Percentiles rank a stretch among this genome's conserved stretches.
These are phyloP conservation scores for Colletotrichum graminicola DNA, from an alignment of 2,329 filamentous ascomycete species.

Conservation along the genomic window DNA sequence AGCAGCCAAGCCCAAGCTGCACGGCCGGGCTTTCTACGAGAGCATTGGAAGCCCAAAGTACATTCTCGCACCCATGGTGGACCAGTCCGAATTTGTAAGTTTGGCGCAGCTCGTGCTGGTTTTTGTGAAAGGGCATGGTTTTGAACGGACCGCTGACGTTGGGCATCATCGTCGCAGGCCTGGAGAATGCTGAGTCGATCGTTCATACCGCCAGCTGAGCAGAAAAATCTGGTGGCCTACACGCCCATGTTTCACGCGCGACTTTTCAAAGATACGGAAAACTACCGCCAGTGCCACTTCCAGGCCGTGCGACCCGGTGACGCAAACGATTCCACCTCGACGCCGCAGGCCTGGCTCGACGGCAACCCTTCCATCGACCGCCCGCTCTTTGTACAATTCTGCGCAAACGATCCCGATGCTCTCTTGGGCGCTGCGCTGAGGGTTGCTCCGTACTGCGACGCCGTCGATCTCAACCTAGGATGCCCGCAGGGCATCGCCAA, in stretches of 20 bases:
- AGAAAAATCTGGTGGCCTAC: conserved; percentile 82
- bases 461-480: conserved; percentile 93
- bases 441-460: conserved; percentile 90
- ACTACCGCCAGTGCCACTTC: conserved; percentile 85
- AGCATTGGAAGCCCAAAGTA: conserved; percentile 93
- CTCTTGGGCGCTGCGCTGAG: conserved; percentile 82
- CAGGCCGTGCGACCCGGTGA: conserved; percentile 67
- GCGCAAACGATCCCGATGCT: conserved; percentile 86
- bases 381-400: conserved; percentile 96
- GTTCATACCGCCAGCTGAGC: conserved; percentile 78
- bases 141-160: conserved; percentile 11
- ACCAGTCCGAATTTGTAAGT: conserved; percentile 95
- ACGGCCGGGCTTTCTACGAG: conserved; percentile 92
- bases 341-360: conserved; percentile 74
- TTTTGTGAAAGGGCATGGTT: conserved; percentile 1
- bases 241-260: conserved; percentile 97
- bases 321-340: conserved; percentile 41
- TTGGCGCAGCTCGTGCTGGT: conserved; percentile 9
- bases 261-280: conserved; percentile 81
- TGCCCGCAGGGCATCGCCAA: conserved; percentile 96
- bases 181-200: conserved; percentile 98
- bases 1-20: conserved; percentile 67
- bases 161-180: conserved; percentile 67
- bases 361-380: conserved; percentile 88
- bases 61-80: conserved; percentile 96